phyloP scores from a whole-genome alignment of 495 filamentous ascomycete genomes.

The Aspergillus steynii region DNA sequence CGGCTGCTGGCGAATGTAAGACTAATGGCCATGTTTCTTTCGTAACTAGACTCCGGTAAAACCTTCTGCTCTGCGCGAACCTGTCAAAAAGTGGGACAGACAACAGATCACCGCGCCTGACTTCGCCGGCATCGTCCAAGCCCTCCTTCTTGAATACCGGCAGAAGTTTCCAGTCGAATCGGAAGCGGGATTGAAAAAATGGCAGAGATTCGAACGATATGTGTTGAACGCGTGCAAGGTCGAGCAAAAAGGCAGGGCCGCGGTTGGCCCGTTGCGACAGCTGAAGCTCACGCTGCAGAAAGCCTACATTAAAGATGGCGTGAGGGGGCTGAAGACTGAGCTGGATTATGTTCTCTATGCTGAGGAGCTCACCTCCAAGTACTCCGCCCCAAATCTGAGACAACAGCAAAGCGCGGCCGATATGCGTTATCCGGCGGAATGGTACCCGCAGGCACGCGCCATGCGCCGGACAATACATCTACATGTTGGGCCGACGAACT shows the following conservation, averaged over 20 bases:
- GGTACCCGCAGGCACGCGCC: constrained; percentile 80
- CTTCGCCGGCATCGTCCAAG: constrained; percentile 31
- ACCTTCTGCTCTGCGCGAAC: background rate
- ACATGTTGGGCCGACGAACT: constrained; percentile 97
- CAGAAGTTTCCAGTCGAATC: constrained; percentile 12
- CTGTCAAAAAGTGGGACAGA: background rate
- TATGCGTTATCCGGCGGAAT: constrained; percentile 81
- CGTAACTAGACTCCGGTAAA: constrained; percentile 1
- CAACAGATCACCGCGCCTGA: constrained; percentile 18
- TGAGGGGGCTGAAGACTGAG: constrained; percentile 51
- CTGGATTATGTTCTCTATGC: constrained; percentile 61
- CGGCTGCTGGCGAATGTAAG: background rate
- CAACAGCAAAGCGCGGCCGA: constrained; percentile 71
- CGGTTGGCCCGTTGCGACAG: constrained; percentile 22
- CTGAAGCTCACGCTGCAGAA: constrained; percentile 48
- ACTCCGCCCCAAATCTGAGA: constrained; percentile 48
- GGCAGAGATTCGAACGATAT: constrained; percentile 40
- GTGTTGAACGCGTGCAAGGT: constrained; percentile 35
- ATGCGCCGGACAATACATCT: constrained; percentile 83
- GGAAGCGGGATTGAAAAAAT: constrained; percentile 20
- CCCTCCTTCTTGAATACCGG: constrained; percentile 29
- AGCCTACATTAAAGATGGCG: constrained; percentile 53
- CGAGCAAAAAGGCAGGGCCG: constrained; percentile 18
- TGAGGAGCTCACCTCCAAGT: constrained; percentile 42
- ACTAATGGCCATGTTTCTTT: background rate